Percentiles rank a stretch among this genome's conserved stretches.
These are phyloP conservation scores for Gonapodya sp. DNA, from an alignment of 192 early-diverging fungal genomes.

Conservation along the genomic window DNA sequence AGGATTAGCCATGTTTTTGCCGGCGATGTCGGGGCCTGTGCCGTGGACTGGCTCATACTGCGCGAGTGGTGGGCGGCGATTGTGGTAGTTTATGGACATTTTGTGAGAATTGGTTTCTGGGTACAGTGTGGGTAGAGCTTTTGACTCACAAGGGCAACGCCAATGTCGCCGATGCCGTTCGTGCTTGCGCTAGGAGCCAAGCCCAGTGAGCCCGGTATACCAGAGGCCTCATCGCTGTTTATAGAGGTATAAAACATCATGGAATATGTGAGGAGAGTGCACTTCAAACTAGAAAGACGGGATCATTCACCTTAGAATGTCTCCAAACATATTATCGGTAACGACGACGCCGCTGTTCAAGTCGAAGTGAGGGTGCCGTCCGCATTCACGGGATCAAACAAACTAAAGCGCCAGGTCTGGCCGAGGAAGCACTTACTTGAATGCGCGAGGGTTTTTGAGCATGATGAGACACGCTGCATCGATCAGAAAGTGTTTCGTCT, in stretches of 20 bases:
- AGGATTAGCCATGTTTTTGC: slow-evolving; percentile 91
- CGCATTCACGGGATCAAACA: too few species aligned
- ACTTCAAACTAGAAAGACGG: too few species aligned
- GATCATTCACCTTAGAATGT: too few species aligned
- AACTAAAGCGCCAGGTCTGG: too few species aligned
- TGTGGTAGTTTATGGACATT: too few species aligned
- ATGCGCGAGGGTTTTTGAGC: slow-evolving; percentile 75
- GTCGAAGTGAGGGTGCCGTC: too few species aligned
- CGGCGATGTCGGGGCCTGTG: slow-evolving; percentile 96
- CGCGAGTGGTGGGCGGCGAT: slow-evolving; percentile 22
- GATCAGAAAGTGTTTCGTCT: slow-evolving; percentile 81
- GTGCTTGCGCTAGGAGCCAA: slow-evolving; percentile 85
- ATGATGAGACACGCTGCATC: slow-evolving; percentile 96
- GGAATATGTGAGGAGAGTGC: too few species aligned
- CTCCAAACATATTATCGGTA: slow-evolving; percentile 99
- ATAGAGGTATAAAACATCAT: too few species aligned
- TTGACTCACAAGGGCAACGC: slow-evolving; percentile 40
- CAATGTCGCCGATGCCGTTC: slow-evolving; percentile 72
- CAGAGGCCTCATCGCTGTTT: slow-evolving; percentile 86
- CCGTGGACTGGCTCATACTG: slow-evolving; percentile 98
- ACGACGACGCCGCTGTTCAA: slow-evolving; percentile 89
- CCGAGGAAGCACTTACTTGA: too few species aligned
- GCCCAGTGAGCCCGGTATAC: slow-evolving; percentile 89
- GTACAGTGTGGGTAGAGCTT: background rate
- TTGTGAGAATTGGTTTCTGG: too few species aligned